phyloP scores from a whole-genome alignment of 2,329 filamentous ascomycete species.

The Pyricularia sp. region DNA sequence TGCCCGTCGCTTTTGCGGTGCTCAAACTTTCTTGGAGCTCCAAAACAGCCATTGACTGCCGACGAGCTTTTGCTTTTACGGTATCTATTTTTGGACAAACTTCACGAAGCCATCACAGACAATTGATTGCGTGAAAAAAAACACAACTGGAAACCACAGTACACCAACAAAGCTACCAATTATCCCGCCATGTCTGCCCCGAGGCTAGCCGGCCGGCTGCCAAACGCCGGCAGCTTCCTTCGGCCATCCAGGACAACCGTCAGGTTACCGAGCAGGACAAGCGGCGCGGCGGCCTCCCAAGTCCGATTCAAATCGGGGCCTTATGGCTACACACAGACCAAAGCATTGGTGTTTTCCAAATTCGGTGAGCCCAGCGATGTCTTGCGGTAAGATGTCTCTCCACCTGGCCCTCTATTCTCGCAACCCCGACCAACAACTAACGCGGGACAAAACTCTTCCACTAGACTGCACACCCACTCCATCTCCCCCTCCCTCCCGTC shows the following conservation, averaged over 20 bases:
- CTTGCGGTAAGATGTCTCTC: slow-evolving; percentile 36
- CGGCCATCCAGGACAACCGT: background rate
- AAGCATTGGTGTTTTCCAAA: slow-evolving; percentile 67
- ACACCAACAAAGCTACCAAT: background rate
- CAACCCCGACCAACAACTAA: background rate
- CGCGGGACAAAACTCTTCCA: background rate
- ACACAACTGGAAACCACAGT: background rate
- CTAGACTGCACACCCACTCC: slow-evolving; percentile 62
- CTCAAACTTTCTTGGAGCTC: background rate
- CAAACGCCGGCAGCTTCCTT: background rate
- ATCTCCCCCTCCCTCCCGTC: slow-evolving; percentile 65
- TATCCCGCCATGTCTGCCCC: background rate
- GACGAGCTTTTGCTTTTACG: background rate
- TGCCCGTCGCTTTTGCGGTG: background rate
- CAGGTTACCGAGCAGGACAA: background rate
- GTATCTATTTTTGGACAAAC: background rate
- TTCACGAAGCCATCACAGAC: background rate
- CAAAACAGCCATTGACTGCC: background rate
- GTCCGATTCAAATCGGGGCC: slow-evolving; percentile 46
- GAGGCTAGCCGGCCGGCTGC: background rate
- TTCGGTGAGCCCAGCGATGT: slow-evolving; percentile 70
- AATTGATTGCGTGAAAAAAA: background rate
- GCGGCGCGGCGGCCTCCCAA: slow-evolving; percentile 5
- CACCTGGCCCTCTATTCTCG: background rate
- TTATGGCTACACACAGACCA: slow-evolving; percentile 78